Base-by-base conservation (phyloP, 257 asterid species). In the Paraleonurus japonicus region DNA sequence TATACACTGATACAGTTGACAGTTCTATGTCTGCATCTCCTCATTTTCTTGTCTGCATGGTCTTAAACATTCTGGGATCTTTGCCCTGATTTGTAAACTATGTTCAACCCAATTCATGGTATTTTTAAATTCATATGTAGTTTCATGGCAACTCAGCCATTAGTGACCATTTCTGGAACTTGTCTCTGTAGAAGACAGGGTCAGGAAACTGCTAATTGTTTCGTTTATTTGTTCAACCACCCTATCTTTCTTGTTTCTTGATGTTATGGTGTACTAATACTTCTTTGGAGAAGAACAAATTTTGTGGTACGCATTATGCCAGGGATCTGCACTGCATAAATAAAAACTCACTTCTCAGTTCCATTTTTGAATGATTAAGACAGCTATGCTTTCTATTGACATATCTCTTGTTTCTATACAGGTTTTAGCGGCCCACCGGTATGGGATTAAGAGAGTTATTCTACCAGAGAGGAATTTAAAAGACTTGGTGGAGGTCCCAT, bases 351-450 rank as follows among this genome's bases (percentile, higher is more conserved):
- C 37, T 26, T 48, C 19, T 59, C 32, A 0, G 12, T 11, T 43
- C 50, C 10, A 3, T 37, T 45, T 23, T 65, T 64, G 48, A 57
- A 35, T 67, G 20, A 62, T 55, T 72, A 30, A 55, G 53, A 35
- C 62, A 58, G 62, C 66, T 70, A 50, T 55, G 66, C 50, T 50
- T 45, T 67, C 27, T 60, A 59, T 22, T 2, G 2, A 19, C 17
- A 9, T 58, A 8, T 58, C 58, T 65, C 20, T 15, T 67, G 35
- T 15, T 24, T 45, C 37, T 17, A 4, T 83, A 64, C 85, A 95
- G 99, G 98, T 95, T 74, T 82, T 95, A 84, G 99, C 97, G 10
- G 98, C 99, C 48, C 99, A 95, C 79, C 87, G 98, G 9, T 88
- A 81, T 65, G 98, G 99, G 62, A 84, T 95, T 72, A 95, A 95